Base-by-base conservation (phyloP, 1,139 yeast species). In the Candida glucosophila region DNA sequence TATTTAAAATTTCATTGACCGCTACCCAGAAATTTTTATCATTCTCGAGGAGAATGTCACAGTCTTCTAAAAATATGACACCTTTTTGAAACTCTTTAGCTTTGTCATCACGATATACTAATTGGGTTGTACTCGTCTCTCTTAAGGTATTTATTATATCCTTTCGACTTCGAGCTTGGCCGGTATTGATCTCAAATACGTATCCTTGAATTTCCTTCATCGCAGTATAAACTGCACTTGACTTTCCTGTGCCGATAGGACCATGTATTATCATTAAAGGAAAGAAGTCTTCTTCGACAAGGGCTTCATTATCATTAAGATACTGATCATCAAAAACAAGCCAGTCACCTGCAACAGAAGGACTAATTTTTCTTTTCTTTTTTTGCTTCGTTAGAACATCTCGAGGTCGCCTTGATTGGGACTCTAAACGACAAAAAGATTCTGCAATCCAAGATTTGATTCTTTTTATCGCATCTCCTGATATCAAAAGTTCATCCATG, bases 121-220 rank as follows among this genome's bases (percentile, higher is more conserved):
- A 57, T 33, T 85, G 90, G 0, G 94, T 80, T 3, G 95, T 88
- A 30, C 92, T 77, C 30, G 85, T 67, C 40, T 92, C 97, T 28
- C 71, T 77, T 23, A 90, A 58, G 19, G 67, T 68, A 15, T 74
- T 68, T 31, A 64, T 55, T 12, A 88, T 67, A 34, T 82, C 90
- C 41, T 74, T 79, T 22, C 80, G 70, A 1, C 90, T 73, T 39
- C 97, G 61, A 20, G 73, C 60, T 39, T 73, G 77, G 8, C 88
- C 73, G 0, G 90, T 61, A 45, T 83, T 85, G 20, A 88, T 65
- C 46, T 90, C 98, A 45, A 82, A 78, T 2, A 88, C 81, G 39
- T 77, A 81, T 1, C 92, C 90, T 14, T 62, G 58, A 5, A 79
- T 41, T 29, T 76, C 76, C 6, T 68, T 58, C 44, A 81, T 73